Evolutionary conservation across 768 basidiomycete genomes (phyloP), one percentile per base, ranked within the genome.

Genomic region (Psilocybe tampanensis): DNA sequence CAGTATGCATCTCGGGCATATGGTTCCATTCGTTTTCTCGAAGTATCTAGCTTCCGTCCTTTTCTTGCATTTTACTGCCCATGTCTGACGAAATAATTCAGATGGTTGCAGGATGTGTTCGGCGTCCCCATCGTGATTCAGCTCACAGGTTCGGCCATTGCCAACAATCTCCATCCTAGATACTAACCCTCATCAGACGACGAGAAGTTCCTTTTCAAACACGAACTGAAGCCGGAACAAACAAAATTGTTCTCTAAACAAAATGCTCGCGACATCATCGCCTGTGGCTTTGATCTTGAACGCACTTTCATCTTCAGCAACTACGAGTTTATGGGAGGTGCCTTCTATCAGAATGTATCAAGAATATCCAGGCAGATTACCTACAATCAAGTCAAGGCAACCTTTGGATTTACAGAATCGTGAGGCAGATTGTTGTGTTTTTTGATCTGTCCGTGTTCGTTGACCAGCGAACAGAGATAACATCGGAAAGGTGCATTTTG

Each of bases 201-300:
- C 71, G 97, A 99, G 71, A 99, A 99, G 72, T 99, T 98, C 79
- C 74, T 99, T 45, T 97, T 99, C 83, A 96, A 98, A 72, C 92
- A 94, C 54, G 90, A 91, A 62, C 84, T 97, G 58, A 95, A 93
- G 70, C 81, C 92, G 33, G 93, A 98, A 62, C 89, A 98, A 69
- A 90, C 91, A 19, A 85, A 86, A 67, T 76, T 78, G 21, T 98
- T 95, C 69, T 84, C 93, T 8, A 82, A 83, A 55, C 83, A 85
- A 67, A 99, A 98, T 67, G 90, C 95, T n/a, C 85, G 83, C 62
- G 96, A 98, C 71, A 96, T 98, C 67, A 98, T 99, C 64, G 94
- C 97, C 1, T 91, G 95, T 58, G 97, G 97, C 1, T 94, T 98
- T 74, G 82, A 95, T 57, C 79, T 85, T 21, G 84, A 94, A 55